A percentile compares a stretch with the other conserved stretches of the same genome.
Conservation (phyloP, 225 moss, liverwort and hornwort species). For the Sphagnum contortum region DNA sequence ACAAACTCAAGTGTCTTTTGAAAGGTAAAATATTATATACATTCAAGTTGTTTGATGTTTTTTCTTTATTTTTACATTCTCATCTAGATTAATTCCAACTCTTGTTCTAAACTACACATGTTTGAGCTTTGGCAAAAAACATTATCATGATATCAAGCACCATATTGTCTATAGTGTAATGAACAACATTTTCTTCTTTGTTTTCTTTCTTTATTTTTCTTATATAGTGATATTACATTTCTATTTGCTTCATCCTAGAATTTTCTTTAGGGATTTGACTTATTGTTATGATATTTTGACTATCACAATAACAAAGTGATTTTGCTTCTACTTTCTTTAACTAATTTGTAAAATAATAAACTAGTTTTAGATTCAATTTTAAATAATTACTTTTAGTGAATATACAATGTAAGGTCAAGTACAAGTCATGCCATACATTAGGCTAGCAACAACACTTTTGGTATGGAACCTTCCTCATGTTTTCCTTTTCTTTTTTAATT, state of each 20-base stretch:
- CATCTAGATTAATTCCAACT: too few species aligned
- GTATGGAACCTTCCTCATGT: constrained; percentile 1
- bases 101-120: too few species aligned
- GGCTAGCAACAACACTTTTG: constrained; percentile 1
- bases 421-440: constrained; percentile 4
- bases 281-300: neutral
- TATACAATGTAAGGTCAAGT: constrained; percentile 2
- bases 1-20: too few species aligned
- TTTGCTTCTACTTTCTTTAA: too few species aligned
- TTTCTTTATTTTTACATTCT: too few species aligned
- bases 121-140: too few species aligned
- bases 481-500: neutral
- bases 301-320: constrained; percentile 1
- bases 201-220: neutral
- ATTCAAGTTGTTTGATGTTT: too few species aligned
- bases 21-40: too few species aligned
- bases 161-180: too few species aligned
- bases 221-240: constrained; percentile 1
- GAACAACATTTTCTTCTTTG: too few species aligned
- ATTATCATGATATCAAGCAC: too few species aligned
- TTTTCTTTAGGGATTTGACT: neutral
- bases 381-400: neutral
- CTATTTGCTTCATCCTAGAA: constrained; percentile 1
- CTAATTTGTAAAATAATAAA: too few species aligned
- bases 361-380: neutral